Percentiles rank a stretch among this genome's conserved stretches.
phyloP scores from a whole-genome alignment of 2,329 filamentous ascomycete species.

The Didymella arachidicola region DNA sequence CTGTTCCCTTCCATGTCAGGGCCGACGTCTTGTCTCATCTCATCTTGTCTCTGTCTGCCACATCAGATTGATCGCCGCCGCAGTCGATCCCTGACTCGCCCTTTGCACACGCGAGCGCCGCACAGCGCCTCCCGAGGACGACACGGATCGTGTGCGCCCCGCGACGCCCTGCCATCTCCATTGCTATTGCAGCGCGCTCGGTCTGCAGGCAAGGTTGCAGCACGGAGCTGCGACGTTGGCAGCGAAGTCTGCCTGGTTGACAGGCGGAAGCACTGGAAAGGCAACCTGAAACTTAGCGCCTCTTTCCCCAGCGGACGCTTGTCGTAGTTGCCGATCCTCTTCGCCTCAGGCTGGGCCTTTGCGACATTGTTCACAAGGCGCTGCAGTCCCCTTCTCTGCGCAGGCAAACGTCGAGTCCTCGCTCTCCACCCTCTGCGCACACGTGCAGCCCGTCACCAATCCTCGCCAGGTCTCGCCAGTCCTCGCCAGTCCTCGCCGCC shows the following conservation, averaged over 20 bases:
- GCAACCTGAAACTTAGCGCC: conserved; percentile 24
- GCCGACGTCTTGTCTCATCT: conserved; percentile 33
- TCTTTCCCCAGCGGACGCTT: conserved; percentile 31
- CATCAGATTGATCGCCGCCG: conserved; percentile 28
- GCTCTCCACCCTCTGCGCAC: conserved; percentile 8
- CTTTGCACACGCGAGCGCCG: conserved; percentile 32
- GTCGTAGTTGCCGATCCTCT: conserved; percentile 33
- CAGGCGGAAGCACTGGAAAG: not conserved
- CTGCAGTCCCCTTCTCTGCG: conserved; percentile 2
- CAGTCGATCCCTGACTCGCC: conserved; percentile 28
- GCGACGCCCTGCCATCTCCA: not conserved
- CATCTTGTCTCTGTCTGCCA: conserved; percentile 17
- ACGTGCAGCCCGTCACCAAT: conserved; percentile 11
- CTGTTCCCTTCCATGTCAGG: conserved; percentile 41
- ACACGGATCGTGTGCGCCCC: conserved; percentile 5
- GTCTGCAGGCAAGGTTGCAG: not conserved
- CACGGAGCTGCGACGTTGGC: not conserved
- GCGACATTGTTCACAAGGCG: conserved; percentile 6
- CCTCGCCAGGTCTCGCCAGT: not conserved
- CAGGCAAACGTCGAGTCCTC: conserved; percentile 6
- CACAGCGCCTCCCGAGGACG: conserved; percentile 15
- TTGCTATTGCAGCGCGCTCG: not conserved
- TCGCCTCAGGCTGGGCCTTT: conserved; percentile 13
- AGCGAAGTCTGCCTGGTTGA: not conserved
- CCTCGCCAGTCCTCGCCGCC: conserved; percentile 6